Conservation (phyloP, 371 early-diverging fungal genomes). For the Dichotomocladium elegans region DNA sequence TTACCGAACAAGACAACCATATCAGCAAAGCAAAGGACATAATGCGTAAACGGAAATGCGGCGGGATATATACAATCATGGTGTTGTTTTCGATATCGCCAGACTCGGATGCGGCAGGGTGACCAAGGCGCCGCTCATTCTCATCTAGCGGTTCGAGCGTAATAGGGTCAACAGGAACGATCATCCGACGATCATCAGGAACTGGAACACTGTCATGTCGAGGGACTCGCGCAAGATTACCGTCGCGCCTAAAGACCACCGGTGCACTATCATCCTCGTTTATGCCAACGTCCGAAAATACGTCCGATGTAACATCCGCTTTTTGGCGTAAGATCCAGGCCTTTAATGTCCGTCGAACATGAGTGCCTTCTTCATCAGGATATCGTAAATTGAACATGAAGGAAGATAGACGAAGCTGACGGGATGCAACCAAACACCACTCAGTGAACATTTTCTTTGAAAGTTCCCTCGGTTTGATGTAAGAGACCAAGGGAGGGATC, state of each 20-base stretch:
- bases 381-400: constrained; percentile 77
- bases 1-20: constrained; percentile 54
- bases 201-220: constrained; percentile 69
- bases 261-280: constrained; percentile 26
- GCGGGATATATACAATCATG: constrained; percentile 66
- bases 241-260: constrained; percentile 60
- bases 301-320: constrained; percentile 17
- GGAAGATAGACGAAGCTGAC: constrained; percentile 69
- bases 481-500: constrained; percentile 62
- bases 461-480: constrained; percentile 51
- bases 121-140: constrained; percentile 51
- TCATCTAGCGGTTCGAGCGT: constrained; percentile 58
- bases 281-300: constrained; percentile 29
- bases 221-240: constrained; percentile 66
- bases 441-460: constrained; percentile 45
- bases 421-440: constrained; percentile 71
- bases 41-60: constrained; percentile 47
- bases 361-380: constrained; percentile 65
- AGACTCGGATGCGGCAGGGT: constrained; percentile 51
- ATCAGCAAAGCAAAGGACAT: constrained; percentile 44
- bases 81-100: constrained; percentile 47
- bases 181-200: constrained; percentile 62
- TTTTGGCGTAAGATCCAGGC: constrained; percentile 39
- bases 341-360: constrained; percentile 40
- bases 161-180: constrained; percentile 68